Base-by-base conservation (phyloP, 495 filamentous ascomycete genomes). In the Choiromyces venosus region DNA sequence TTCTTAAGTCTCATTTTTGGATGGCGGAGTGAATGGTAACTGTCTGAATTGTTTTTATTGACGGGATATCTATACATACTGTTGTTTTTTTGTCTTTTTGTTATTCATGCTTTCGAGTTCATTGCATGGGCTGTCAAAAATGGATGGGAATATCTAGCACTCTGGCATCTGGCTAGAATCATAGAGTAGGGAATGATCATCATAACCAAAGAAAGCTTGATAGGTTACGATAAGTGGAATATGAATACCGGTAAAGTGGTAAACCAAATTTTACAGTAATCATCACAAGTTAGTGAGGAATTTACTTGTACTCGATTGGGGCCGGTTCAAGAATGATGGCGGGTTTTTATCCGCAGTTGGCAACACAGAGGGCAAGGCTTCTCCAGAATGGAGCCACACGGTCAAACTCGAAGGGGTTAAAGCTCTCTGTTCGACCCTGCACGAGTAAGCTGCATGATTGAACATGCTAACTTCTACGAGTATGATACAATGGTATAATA, bases 1-100 rank as follows among this genome's bases (percentile, higher is more conserved):
- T 37, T 29, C 65, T 74, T 46, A n/a, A n/a, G 67, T 56, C 29
- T 76, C 69, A 76, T 76, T 69, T 72, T 76, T 72, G 69, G 36
- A 40, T 40, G 38, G 36, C 25, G 66, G 36, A 67, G 38, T 21
- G 38, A 40, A 36, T 65, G 35, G 40, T 44, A 69, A 67, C 74
- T 71, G 38, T 66, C 40, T 61, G 74, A 44, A 73, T 38, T 40
- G 33, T 72, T 35, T n/a, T 71, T 72, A 38, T 75, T 72, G 66
- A 65, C 66, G 68, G 67, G 71, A 65, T 65, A 74, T 52, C 65
- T 78, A 67, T 70, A 68, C 52, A 38, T 74, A 39, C 39, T 39
- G 33, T 71, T 64, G 4, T 72, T 29, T 36, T 78, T 40, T 25
- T 40, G 29, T 69, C 16, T 9, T 67, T 61, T 46, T 73, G 46